Evolutionary conservation across 345 rosid species (phyloP), one percentile per base, ranked within the genome.

Genomic region (Populus davidiana): DNA sequence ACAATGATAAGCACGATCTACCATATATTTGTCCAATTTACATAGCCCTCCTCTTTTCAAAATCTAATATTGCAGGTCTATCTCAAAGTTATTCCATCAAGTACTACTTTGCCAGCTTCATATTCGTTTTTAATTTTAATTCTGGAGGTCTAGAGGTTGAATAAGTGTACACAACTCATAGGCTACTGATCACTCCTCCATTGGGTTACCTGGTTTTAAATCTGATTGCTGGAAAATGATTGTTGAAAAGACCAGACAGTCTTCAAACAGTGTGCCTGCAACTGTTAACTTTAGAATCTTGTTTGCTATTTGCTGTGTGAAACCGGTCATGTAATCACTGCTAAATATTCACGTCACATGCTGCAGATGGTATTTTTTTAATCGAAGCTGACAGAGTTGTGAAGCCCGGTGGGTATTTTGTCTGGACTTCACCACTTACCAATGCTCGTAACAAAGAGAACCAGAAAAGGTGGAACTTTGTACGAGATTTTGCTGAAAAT

Each of bases 401-500:
- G 70, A 93, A 86, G 86, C 98, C 99, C 1, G 97, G 99, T 79
- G 99, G 99, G 69, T 96, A 91, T 80, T 94, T 96, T 88, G 99
- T 94, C 63, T 96, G 99, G 99, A 96, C 97, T 75, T 92, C 98
- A 25, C 97, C 98, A 8, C 90, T 92, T 67, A 91, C 93, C 70
- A 90, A 88, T 78, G 88, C 97, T 79, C 93, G 92, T 52, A 89
- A 86, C 80, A 95, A 91, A 74, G 91, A 87, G 31, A 89, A 83
- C 75, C 77, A 83, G 77, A 90, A 88, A 84, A 86, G 90, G 83
- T 94, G 97, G 98, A 90, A 86, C 77, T 86, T 86, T 78, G 79
- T 96, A 79, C 89, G 72, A 72, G 93, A 84, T 81, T 91, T 91
- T 84, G 89, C 91, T 17, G 93, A 85, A 82, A 91, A 79, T 84